Evolutionary conservation across 345 rosid genomes (phyloP).

Genomic region (Brassica incana): DNA sequence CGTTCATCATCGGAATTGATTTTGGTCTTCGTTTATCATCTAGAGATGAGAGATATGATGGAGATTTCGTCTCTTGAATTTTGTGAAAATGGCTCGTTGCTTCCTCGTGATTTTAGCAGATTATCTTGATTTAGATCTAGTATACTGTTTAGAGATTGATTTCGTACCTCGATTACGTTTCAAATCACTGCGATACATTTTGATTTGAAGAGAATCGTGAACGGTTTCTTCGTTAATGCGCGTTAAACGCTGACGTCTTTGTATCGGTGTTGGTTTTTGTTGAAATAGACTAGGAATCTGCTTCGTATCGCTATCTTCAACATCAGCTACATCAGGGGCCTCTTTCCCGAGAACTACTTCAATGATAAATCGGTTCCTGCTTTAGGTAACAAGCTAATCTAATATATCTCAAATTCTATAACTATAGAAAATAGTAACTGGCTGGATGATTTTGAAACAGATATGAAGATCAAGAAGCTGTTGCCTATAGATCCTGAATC

Average conservation of each 20-base stretch:
- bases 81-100: not conserved
- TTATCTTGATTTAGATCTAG: not conserved
- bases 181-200: not conserved
- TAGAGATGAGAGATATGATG: not conserved
- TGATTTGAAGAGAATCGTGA: not conserved
- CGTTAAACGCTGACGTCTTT: constrained; percentile 3
- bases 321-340: constrained; percentile 92
- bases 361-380: constrained; percentile 95
- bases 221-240: not conserved
- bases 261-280: constrained; percentile 7
- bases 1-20: not conserved
- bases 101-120: not conserved
- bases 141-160: not conserved
- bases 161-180: not conserved
- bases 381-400: constrained; percentile 54
- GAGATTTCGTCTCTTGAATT: not conserved
- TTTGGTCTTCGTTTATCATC: not conserved
- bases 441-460: constrained; percentile 39
- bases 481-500: constrained; percentile 97
- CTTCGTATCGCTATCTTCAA: constrained; percentile 96
- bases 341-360: constrained; percentile 95
- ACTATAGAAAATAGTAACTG: not conserved
- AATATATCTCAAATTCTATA: not conserved
- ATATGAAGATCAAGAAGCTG: constrained; percentile 94
- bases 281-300: constrained; percentile 75